A percentile compares a stretch with the other conserved stretches of the same genome.
These are phyloP conservation scores for Gamsiella multidivaricata DNA, from an alignment of 192 early-diverging fungal genomes.

Conservation along the genomic window DNA sequence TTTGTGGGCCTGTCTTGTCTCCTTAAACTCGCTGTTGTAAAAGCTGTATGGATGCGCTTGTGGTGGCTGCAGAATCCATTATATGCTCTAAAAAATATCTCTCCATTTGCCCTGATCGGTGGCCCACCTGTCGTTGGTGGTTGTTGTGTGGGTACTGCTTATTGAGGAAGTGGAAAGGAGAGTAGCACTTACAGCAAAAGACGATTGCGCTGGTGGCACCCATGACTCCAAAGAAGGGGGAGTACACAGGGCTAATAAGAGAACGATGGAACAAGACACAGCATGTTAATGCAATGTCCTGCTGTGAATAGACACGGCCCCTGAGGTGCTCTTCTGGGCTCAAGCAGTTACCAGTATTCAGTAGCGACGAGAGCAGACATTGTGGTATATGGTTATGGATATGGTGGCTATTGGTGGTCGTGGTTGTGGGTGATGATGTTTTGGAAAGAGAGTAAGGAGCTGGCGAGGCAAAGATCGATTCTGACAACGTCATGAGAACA, in stretches of 20 bases:
- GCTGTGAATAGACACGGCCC: no score
- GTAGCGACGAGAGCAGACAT: slow-evolving; percentile 31
- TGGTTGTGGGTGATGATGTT: no score
- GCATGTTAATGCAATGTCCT: not conserved
- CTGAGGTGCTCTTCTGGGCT: not conserved
- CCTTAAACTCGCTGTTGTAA: no score
- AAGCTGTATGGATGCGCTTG: no score
- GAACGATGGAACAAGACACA: not conserved
- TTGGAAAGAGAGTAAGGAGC: no score
- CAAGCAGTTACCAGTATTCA: slow-evolving; percentile 44
- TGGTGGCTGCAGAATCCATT: no score
- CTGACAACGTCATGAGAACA: no score
- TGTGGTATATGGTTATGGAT: not conserved
- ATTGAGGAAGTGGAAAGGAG: not conserved
- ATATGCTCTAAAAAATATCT: no score
- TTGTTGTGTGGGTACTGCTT: not conserved
- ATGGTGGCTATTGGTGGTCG: no score
- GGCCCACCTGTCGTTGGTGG: not conserved
- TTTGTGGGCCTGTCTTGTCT: no score
- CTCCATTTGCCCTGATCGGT: no score
- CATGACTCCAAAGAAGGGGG: slow-evolving; percentile 95
- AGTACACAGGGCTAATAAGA: slow-evolving; percentile 81
- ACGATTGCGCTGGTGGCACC: slow-evolving; percentile 94
- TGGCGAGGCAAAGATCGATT: no score
- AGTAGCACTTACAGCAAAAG: slow-evolving; percentile 79